Conservation (phyloP, 2,329 filamentous ascomycete genomes). For the Paraconiothyrium brasiliense region DNA sequence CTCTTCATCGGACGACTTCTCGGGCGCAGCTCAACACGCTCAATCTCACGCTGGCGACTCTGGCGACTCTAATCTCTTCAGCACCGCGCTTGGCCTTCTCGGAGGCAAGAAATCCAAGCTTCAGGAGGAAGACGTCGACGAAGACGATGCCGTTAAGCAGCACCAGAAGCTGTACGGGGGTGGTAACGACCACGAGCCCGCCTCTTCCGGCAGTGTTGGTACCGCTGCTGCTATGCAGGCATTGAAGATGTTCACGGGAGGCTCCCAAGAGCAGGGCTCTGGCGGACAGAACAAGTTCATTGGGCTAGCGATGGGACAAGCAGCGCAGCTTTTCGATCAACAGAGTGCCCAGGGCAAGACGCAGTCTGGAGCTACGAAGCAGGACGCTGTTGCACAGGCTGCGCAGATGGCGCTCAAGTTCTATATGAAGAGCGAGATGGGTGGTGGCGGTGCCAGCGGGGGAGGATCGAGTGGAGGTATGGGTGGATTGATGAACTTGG, state of each 20-base stretch:
- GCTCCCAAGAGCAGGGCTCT: constrained; percentile 51
- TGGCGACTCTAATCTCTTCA: constrained; percentile 64
- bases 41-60: constrained; percentile 61
- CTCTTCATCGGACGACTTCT: constrained; percentile 60
- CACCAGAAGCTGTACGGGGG: constrained; percentile 78
- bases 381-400: constrained; percentile 79
- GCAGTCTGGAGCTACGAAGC: constrained; percentile 72
- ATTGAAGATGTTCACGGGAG: constrained; percentile 77
- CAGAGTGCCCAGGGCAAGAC: constrained; percentile 65
- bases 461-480: constrained; percentile 53
- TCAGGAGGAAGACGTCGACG: constrained; percentile 65
- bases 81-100: constrained; percentile 64
- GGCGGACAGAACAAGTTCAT: constrained; percentile 80
- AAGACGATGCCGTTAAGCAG: constrained; percentile 73
- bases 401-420: constrained; percentile 90
- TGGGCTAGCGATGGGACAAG: constrained; percentile 87
- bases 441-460: constrained; percentile 55
- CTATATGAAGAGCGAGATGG: constrained; percentile 80
- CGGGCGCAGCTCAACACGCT: constrained; percentile 64
- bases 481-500: constrained; percentile 65
- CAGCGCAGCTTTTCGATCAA: constrained; percentile 77
- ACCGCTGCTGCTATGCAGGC: constrained; percentile 82
- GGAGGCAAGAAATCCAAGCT: constrained; percentile 62
- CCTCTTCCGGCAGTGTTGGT: constrained; percentile 62
- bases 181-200: constrained; percentile 55